These are phyloP conservation scores for Hortiboletus flavorubellus DNA, from an alignment of 768 basidiomycete species.

Conservation along the genomic window DNA sequence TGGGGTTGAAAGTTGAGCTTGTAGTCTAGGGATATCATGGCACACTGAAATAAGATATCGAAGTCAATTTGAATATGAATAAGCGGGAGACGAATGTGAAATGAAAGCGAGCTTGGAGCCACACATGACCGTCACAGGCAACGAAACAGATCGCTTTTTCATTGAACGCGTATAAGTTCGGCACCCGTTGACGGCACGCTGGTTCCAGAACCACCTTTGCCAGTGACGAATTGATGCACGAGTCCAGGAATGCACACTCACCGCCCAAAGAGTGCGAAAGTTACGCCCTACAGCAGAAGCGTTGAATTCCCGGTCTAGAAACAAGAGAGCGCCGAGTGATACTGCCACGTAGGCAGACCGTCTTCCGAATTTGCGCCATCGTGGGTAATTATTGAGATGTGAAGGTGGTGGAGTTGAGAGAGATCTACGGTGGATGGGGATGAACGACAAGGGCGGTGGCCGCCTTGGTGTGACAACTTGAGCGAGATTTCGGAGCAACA, in stretches of 20 bases:
- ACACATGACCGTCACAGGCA: neutral
- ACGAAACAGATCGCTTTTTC: neutral
- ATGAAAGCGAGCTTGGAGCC: neutral
- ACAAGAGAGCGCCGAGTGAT: slow-evolving; percentile 33
- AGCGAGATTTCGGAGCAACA: slow-evolving; percentile 3
- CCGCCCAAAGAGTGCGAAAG: slow-evolving; percentile 47
- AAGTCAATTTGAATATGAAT: neutral
- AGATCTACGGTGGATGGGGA: neutral
- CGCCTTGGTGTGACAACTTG: neutral
- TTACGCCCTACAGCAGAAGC: slow-evolving; percentile 48
- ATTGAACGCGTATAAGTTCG: neutral
- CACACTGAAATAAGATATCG: slow-evolving; percentile 44
- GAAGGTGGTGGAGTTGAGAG: neutral
- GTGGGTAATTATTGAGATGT: neutral
- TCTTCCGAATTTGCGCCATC: slow-evolving; percentile 17
- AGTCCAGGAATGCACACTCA: slow-evolving; percentile 25
- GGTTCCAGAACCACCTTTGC: neutral
- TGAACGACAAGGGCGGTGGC: neutral
- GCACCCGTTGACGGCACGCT: neutral
- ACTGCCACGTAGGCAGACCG: slow-evolving; percentile 23
- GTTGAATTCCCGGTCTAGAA: slow-evolving; percentile 42
- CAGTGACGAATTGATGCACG: neutral
- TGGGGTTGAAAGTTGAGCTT: slow-evolving; percentile 82
- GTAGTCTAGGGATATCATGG: slow-evolving; percentile 73
- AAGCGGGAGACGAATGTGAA: neutral